These are phyloP conservation scores for Microbotryum scabiosae DNA, from an alignment of 1,284 basidiomycete genomes.

Conservation along the genomic window DNA sequence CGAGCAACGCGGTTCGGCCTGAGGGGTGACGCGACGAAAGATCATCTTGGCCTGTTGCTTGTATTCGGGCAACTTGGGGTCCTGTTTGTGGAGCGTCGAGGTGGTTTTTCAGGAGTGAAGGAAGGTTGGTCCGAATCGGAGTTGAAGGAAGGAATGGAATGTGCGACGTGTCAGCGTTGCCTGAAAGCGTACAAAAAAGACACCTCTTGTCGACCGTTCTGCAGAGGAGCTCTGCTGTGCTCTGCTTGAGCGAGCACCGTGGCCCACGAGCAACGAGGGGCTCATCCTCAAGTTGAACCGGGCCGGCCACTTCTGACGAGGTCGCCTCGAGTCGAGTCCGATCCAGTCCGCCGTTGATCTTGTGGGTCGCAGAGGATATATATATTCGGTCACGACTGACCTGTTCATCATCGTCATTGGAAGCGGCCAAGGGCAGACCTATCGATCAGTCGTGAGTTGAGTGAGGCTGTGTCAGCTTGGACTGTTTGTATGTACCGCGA, in stretches of 20 bases:
- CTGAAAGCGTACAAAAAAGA: not conserved
- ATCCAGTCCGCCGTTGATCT: too few relatives aligned
- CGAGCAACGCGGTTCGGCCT: slow-evolving; percentile 88
- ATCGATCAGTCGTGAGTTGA: not conserved
- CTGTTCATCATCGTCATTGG: slow-evolving; percentile 82
- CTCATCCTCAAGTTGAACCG: too few relatives aligned
- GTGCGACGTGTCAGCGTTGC: not conserved
- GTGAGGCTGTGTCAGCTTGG: not conserved
- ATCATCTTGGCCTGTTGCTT: slow-evolving; percentile 97
- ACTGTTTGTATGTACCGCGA: not conserved
- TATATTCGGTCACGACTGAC: slow-evolving; percentile 44
- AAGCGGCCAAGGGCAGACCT: slow-evolving; percentile 79
- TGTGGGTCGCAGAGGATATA: too few relatives aligned
- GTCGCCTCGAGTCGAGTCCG: too few relatives aligned
- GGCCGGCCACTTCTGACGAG: too few relatives aligned
- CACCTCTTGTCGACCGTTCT: too few relatives aligned
- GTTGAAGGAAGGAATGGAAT: not conserved
- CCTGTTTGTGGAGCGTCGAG: slow-evolving; percentile 23
- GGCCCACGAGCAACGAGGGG: too few relatives aligned
- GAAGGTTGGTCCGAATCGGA: not conserved
- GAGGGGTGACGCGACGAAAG: slow-evolving; percentile 83
- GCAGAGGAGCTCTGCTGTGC: not conserved
- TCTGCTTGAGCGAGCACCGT: too few relatives aligned
- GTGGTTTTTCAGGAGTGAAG: not conserved
- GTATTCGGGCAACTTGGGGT: slow-evolving; percentile 78